These are phyloP conservation scores for Bullera alba DNA, from an alignment of 768 basidiomycete species.

Conservation along the genomic window DNA sequence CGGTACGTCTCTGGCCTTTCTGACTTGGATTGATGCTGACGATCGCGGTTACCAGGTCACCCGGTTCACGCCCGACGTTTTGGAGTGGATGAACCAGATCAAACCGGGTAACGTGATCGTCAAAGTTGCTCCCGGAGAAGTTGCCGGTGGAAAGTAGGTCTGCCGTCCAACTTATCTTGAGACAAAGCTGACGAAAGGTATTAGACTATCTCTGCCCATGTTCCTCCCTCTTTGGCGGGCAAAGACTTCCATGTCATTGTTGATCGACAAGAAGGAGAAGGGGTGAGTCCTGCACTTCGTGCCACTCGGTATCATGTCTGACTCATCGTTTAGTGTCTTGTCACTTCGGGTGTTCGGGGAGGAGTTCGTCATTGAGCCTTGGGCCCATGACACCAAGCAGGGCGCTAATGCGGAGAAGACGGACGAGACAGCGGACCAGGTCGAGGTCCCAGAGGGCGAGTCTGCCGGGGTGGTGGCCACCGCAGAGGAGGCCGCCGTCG, in stretches of 20 bases:
- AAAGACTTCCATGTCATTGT: constrained; percentile 72
- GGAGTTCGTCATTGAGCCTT: neutral
- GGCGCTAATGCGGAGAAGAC: too few species aligned
- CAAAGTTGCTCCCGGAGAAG: neutral
- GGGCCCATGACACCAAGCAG: too few species aligned
- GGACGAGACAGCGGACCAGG: too few species aligned
- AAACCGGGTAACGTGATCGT: neutral
- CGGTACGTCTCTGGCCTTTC: constrained; percentile 45
- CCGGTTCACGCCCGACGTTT: neutral
- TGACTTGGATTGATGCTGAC: neutral
- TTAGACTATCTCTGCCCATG: constrained; percentile 68
- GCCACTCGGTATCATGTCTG: too few species aligned
- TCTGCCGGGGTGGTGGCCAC: too few species aligned
- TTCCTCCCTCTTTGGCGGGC: constrained; percentile 96
- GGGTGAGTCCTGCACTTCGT: too few species aligned
- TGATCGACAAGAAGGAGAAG: constrained; percentile 96
- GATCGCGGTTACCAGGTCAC: neutral
- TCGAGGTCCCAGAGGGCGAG: too few species aligned
- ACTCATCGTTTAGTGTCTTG: too few species aligned
- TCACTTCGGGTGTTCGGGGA: neutral
- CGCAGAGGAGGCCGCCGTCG: too few species aligned
- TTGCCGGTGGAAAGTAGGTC: neutral
- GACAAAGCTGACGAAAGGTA: neutral
- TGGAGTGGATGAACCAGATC: neutral
- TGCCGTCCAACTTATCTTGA: neutral